phyloP scores from a whole-genome alignment of 1,139 yeast species.

The Yamadazyma buinensis region DNA sequence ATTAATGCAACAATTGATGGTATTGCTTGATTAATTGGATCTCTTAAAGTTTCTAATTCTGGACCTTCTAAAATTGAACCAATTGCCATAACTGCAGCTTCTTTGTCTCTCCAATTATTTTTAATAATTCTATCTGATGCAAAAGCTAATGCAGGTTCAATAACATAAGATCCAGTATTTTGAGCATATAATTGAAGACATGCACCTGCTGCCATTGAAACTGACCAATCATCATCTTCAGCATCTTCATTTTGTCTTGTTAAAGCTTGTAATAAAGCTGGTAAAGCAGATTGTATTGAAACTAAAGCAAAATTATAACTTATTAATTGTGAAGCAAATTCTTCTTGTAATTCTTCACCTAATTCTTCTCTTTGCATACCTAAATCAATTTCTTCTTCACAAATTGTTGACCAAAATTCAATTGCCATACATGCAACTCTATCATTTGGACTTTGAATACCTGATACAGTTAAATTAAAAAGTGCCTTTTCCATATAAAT shows the following conservation, averaged over 20 bases:
- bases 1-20: constrained; percentile 73
- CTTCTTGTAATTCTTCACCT: constrained; percentile 50
- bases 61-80: constrained; percentile 97
- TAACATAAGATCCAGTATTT: constrained; percentile 80
- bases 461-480: constrained; percentile 82
- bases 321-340: constrained; percentile 33
- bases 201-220: constrained; percentile 98
- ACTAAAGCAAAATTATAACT: constrained; percentile 76
- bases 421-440: constrained; percentile 97
- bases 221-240: constrained; percentile 96
- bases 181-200: constrained; percentile 93
- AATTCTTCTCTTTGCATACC: constrained; percentile 63
- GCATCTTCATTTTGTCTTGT: constrained; percentile 90
- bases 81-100: constrained; percentile 98
- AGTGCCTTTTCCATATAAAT: constrained; percentile 97
- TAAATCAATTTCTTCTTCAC: constrained; percentile 92
- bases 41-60: constrained; percentile 64
- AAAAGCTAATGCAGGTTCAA: constrained; percentile 77
- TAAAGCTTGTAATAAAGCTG: constrained; percentile 73
- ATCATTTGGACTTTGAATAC: constrained; percentile 86
- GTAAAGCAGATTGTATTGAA: constrained; percentile 82
- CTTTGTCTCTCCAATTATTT: constrained; percentile 76
- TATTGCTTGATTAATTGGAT: constrained; percentile 75
- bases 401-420: constrained; percentile 96
- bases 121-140: constrained; percentile 70